Evolutionary conservation across 306 rosid species (phyloP).

Genomic region (Cucurbita maxima): DNA sequence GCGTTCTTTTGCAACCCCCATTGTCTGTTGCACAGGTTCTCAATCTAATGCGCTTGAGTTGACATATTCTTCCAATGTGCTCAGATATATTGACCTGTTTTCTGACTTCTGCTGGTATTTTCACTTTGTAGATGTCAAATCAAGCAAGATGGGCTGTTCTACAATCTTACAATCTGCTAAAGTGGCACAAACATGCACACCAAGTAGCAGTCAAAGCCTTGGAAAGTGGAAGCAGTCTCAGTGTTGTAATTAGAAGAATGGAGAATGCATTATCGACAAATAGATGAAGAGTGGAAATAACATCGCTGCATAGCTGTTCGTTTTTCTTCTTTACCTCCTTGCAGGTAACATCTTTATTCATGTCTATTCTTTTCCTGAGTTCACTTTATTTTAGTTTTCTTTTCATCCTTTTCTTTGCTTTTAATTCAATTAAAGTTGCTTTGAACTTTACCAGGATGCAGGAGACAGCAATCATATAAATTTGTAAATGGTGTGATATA

Average conservation of each 20-base stretch:
- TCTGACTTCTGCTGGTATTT: slow-evolving; percentile 4
- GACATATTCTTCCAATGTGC: slow-evolving; percentile 3
- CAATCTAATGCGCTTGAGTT: slow-evolving; percentile 1
- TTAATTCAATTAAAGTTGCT: background rate
- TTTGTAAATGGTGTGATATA: background rate
- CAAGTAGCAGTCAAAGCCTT: slow-evolving; percentile 80
- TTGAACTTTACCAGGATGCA: slow-evolving; percentile 1
- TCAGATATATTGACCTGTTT: background rate
- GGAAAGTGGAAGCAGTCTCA: slow-evolving; percentile 58
- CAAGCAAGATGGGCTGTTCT: slow-evolving; percentile 96
- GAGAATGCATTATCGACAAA: slow-evolving; percentile 51
- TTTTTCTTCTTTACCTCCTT: background rate
- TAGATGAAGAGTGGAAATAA: slow-evolving; percentile 16
- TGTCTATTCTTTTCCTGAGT: no score
- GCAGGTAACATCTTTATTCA: background rate
- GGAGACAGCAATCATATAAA: background rate
- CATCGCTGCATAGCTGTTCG: background rate
- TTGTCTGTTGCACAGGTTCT: slow-evolving; percentile 65
- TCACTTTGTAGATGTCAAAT: slow-evolving; percentile 64
- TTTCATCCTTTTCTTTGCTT: background rate
- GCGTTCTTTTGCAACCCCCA: slow-evolving; percentile 78
- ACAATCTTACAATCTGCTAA: slow-evolving; percentile 87
- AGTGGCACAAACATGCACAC: slow-evolving; percentile 73
- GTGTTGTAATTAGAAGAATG: slow-evolving; percentile 63
- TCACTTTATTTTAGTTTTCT: background rate